Percentiles rank a stretch among this genome's conserved stretches.
Conservation (phyloP, 345 rosid species). For the rapeseed (Brassica napus) region Da-Ae NC_063438.1:24145501-24146000, state of each 20-base stretch:
- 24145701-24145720: constrained; percentile 34
- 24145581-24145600: constrained; percentile 28
- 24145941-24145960: constrained; percentile 99
- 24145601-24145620: constrained; percentile 18
- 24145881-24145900: constrained; percentile 74
- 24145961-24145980: not conserved
- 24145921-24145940: constrained; percentile 94
- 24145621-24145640: constrained; percentile 18
- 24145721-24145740: constrained; percentile 70
- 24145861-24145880: constrained; percentile 96
- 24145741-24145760: constrained; percentile 90
- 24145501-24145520: constrained; percentile 62
- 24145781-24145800: constrained; percentile 90
- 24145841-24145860: constrained; percentile 61
- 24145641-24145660: constrained; percentile 20
- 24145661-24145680: constrained; percentile 40
- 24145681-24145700: constrained; percentile 39
- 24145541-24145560: constrained; percentile 63
- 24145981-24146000: not conserved
- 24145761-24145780: constrained; percentile 96
- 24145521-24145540: constrained; percentile 62
- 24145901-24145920: constrained; percentile 59
- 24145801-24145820: constrained; percentile 88
- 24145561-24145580: constrained; percentile 14
- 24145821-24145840: constrained; percentile 50